Base-by-base conservation (phyloP, 768 basidiomycete genomes). In the Hebeloma cylindrosporum region DNA sequence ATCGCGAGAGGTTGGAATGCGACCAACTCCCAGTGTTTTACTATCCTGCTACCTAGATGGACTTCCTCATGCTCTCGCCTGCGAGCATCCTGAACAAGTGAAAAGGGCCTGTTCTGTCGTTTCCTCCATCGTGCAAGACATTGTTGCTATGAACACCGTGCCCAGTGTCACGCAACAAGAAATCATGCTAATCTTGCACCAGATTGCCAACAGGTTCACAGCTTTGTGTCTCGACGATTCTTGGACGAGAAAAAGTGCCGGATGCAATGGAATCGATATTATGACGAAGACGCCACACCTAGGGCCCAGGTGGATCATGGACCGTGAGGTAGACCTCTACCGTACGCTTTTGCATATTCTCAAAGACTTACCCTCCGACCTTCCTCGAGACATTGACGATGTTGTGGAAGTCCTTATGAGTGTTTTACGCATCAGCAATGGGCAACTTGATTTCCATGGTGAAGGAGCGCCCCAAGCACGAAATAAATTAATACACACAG, bases 321-420 rank as follows among this genome's bases (percentile, higher is more conserved):
- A 94, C 42, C 83, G 92, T 36, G 89, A 95, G 62, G 75, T 89
- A 22, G 95, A 98, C 52, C 80, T 96, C 50, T 80, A 93, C 41
- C 88, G 93, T 40, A 92, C 88, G 4, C 75, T 98, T 18, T 73
- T 97, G 22, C 91, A 93, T 57, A 85, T 94, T 49, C 72, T 99
- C 36, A 96, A 98, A 61, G 95, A 98, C 60, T 86, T 96, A 57
- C 93, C 95, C 0, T 78, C 80, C 51, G 94, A 97, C 56, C 75
- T 93, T 16, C 90, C 93, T 11, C 79, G 81, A 5, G 83, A 93
- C 52, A 80, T 91, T 20, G 79, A 84, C 23, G 80, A 86, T 35
- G 87, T 95, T 14, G 71, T 83, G 6, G 81, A 87, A 43, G 83
- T 90, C n/a, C 72, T 98, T 35, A 74, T 74, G 37, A 73, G 70